Evolutionary conservation across 2,329 filamentous ascomycete genomes (phyloP).

Genomic region (Claviceps pusilla): DNA sequence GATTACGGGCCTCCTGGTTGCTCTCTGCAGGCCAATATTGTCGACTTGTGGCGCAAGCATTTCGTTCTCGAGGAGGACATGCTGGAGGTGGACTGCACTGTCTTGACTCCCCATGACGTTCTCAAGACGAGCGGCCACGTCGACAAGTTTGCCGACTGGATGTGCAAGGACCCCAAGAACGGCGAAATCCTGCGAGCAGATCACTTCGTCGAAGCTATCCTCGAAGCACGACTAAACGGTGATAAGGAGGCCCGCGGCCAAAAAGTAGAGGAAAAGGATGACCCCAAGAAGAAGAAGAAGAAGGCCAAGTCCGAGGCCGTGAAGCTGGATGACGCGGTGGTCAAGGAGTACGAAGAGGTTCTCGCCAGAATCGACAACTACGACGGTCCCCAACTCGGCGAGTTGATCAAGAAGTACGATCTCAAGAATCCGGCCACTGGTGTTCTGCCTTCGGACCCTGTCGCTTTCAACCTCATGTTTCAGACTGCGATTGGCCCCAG

Average conservation of each 20-base stretch:
- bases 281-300: conserved; percentile 69
- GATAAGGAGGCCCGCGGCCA: conserved; percentile 85
- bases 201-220: conserved; percentile 87
- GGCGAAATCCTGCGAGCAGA: conserved; percentile 94
- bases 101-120: conserved; percentile 82
- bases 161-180: conserved; percentile 97
- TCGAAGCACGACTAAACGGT: conserved; percentile 74
- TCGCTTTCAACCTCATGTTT: conserved; percentile 98
- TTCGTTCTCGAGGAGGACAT: conserved; percentile 88
- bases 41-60: conserved; percentile 84
- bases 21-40: conserved; percentile 71
- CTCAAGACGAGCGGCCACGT: conserved; percentile 94
- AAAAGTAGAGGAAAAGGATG: conserved; percentile 62
- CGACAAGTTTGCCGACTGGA: conserved; percentile 96
- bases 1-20: conserved; percentile 87
- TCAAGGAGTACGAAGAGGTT: conserved; percentile 80
- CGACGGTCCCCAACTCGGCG: conserved; percentile 68
- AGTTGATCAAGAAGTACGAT: conserved; percentile 80
- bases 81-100: conserved; percentile 88
- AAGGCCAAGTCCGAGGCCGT: conserved; percentile 69
- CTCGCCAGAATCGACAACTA: conserved; percentile 94
- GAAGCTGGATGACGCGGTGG: conserved; percentile 73
- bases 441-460: conserved; percentile 61
- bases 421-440: conserved; percentile 77
- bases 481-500: conserved; percentile 87